These are phyloP conservation scores for Sporobolomyces phaffii DNA, from an alignment of 768 basidiomycete species.

Conservation along the genomic window DNA sequence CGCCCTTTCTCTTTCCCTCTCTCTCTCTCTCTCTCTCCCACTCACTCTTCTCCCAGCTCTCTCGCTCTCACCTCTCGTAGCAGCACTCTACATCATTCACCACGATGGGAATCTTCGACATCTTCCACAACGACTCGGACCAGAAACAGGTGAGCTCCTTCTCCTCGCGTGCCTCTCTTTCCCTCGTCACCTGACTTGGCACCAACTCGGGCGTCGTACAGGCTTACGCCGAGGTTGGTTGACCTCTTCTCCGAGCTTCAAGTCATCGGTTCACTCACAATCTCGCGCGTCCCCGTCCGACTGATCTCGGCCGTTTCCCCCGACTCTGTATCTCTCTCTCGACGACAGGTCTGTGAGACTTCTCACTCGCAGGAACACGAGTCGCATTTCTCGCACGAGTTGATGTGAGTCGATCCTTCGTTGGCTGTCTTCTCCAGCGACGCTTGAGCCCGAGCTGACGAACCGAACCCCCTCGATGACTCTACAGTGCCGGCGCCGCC, in stretches of 20 bases:
- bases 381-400: background rate
- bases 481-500: slow-evolving; percentile 6
- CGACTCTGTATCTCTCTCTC: background rate
- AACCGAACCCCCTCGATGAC: no score
- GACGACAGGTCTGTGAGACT: background rate
- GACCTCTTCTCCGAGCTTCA: background rate
- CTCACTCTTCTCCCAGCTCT: background rate
- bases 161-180: background rate
- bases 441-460: no score
- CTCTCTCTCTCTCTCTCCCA: background rate
- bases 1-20: no score
- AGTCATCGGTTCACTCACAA: no score
- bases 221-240: background rate
- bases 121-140: background rate
- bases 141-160: background rate
- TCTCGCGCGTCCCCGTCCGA: no score
- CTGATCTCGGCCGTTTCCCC: no score
- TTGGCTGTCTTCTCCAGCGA: no score
- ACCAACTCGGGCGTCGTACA: background rate
- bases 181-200: background rate
- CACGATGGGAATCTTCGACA: background rate
- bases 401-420: background rate
- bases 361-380: background rate
- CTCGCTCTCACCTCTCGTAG: no score
- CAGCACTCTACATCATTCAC: background rate